Base-by-base conservation (phyloP, 495 filamentous ascomycete species). In the Astrocystis sublimbata region DNA sequence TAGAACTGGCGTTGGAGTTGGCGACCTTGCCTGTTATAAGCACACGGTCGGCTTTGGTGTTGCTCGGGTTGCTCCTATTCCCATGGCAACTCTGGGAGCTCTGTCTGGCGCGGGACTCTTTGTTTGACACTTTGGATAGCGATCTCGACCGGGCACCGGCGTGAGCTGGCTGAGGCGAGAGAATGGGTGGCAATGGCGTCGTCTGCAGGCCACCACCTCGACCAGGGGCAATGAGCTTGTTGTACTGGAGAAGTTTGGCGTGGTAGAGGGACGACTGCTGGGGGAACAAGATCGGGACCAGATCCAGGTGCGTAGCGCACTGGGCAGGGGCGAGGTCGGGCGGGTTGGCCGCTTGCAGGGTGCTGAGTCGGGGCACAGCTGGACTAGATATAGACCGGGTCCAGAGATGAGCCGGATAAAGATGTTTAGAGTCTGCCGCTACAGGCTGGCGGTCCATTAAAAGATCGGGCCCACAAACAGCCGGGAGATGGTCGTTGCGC, bases 11-110 rank as follows among this genome's bases (percentile, higher is more conserved):
- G n/a, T n/a, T n/a, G 63, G 70, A 56, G 51, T 73, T 62, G 53
- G 64, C 64, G 56, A 80, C 80, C 71, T 82, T 82, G 71, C 76
- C 70, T 73, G 78, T 78, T 77, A 83, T 79, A 76, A 79, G 79
- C 76, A 73, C 75, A 68, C 81, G 81, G 71, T 83, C 81, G 75
- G 78, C 76, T 79, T 78, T 82, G 59, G 78, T 78, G 55, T 71
- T 74, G 69, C 68, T 71, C 58, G 75, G 75, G 35, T 74, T 71
- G 62, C 76, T 68, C 73, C 81, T 83, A 83, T 78, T 83, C 82
- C 81, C 83, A 85, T 85, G 81, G 79, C 83, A 79, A 76, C 71
- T 80, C 71, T 79, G 79, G 60, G 66, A 69, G 72, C 68, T 63
- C 69, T 75, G 65, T 62, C 76, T 71, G 45, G 72, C 65, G 68